Conservation (phyloP, 192 early-diverging fungal species). For the Anaeromyces robustus region DNA sequence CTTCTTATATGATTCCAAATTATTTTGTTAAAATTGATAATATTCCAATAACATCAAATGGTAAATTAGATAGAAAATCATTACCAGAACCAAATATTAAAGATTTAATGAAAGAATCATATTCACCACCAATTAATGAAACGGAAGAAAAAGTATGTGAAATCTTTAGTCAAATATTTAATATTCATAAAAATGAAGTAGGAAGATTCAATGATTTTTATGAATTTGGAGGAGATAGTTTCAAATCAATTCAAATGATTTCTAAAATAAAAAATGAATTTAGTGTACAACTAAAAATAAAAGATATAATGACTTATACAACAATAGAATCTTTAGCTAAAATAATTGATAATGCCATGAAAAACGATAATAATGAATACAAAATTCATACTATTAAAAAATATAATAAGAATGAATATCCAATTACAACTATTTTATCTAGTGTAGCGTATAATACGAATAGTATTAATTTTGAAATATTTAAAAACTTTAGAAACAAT, state of each 20-base stretch:
- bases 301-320: neutral
- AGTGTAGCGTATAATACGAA: too few relatives aligned
- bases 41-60: conserved; percentile 10
- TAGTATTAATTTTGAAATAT: too few relatives aligned
- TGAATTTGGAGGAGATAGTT: neutral
- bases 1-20: neutral
- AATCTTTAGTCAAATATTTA: neutral
- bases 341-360: neutral
- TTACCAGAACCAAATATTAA: conserved; percentile 2
- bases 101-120: neutral
- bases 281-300: neutral
- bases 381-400: neutral
- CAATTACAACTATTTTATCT: neutral
- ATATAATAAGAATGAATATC: neutral
- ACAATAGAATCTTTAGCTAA: neutral
- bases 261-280: neutral
- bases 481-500: neutral
- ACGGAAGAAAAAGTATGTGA: neutral
- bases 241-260: neutral
- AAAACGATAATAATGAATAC: neutral
- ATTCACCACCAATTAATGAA: neutral
- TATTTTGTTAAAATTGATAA: conserved; percentile 8
- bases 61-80: conserved; percentile 14
- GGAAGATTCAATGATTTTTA: neutral
- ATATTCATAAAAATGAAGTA: neutral